Base-by-base conservation (phyloP, 345 rosid genomes). In the Brassica incana region DNA sequence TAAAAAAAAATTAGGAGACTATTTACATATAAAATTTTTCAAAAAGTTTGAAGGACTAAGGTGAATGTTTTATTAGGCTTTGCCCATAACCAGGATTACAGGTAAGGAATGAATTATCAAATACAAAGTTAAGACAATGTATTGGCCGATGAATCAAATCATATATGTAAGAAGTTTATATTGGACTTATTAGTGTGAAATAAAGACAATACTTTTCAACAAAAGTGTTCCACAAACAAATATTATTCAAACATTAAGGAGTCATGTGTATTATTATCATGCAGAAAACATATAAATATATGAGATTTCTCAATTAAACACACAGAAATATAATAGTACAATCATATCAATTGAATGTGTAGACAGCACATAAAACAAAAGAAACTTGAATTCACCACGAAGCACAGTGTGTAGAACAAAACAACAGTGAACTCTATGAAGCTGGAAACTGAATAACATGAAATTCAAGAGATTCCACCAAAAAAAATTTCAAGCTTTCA, bases 141-240 rank as follows among this genome's bases (percentile, higher is more conserved):
- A 60, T 10, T 25, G 14, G 65, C 33, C 32, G n/a, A 60, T 4
- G 33, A 20, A 20, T 20, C 23, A 20, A 60, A 18, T 27, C 8
- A 50, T n/a, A 50, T 50, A 50, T 14, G 58, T 5, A 12, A 48
- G 14, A 48, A 5, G 5, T 25, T 23, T 59, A 59, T 73, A 60
- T 79, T 73, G 78, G 73, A 79, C 69, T 73, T 18, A 43, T 59
- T 73, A 68, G 74, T 79, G 16, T 50, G 18, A 50, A 50, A 50
- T 68, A 79, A 67, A 79, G 23, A 66, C 65, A 67, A 67, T 4
- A 67, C 82, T 73, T 78, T 71, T 73, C 82, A 78, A 78, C 69
- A 66, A 72, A 78, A 9, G n/a, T 45, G 54, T 67, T 43, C 68
- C 69, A 33, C 32, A 59, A 9, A 43, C n/a, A 7, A n/a, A 27